A percentile compares a stretch with the other conserved stretches of the same genome.
Evolutionary conservation across 2,329 filamentous ascomycete species (phyloP).

Genomic region (Aureobasidium subglaciale): DNA sequence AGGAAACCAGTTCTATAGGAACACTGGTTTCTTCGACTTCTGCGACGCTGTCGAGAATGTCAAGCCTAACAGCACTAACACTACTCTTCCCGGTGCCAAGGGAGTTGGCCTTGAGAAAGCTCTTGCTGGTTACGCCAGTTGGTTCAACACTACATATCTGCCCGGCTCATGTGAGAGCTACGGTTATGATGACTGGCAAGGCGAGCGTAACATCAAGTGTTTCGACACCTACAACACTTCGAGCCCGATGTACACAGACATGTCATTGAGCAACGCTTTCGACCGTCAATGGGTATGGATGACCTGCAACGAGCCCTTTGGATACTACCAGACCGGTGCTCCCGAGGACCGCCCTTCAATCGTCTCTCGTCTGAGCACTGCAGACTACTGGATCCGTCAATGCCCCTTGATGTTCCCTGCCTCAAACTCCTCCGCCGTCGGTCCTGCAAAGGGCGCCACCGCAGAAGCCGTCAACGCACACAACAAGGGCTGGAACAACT

Average conservation of each 20-base stretch:
- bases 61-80: constrained; percentile 20
- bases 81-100: constrained; percentile 28
- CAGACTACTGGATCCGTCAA: constrained; percentile 49
- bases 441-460: constrained; percentile 40
- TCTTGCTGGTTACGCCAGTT: constrained; percentile 49
- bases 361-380: constrained; percentile 45
- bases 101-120: constrained; percentile 51
- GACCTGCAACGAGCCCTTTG: constrained; percentile 57
- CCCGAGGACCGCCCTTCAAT: constrained; percentile 40
- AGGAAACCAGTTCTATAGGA: constrained; percentile 41
- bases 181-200: constrained; percentile 41
- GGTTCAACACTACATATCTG: constrained; percentile 41
- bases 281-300: constrained; percentile 55
- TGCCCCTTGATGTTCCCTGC: constrained; percentile 51
- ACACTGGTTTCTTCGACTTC: constrained; percentile 40
- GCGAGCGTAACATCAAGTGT: constrained; percentile 41
- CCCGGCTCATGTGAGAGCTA: constrained; percentile 43
- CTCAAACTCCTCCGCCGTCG: constrained; percentile 44
- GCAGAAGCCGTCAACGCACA: constrained; percentile 44
- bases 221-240: constrained; percentile 47
- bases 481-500: constrained; percentile 50
- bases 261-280: constrained; percentile 37
- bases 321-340: constrained; percentile 50
- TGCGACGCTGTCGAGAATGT: constrained; percentile 35
- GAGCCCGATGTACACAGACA: constrained; percentile 46